Evolutionary conservation across 345 rosid genomes (phyloP), one percentile per base, ranked within the genome.

Genomic region (Melaleuca quinquenervia): DNA sequence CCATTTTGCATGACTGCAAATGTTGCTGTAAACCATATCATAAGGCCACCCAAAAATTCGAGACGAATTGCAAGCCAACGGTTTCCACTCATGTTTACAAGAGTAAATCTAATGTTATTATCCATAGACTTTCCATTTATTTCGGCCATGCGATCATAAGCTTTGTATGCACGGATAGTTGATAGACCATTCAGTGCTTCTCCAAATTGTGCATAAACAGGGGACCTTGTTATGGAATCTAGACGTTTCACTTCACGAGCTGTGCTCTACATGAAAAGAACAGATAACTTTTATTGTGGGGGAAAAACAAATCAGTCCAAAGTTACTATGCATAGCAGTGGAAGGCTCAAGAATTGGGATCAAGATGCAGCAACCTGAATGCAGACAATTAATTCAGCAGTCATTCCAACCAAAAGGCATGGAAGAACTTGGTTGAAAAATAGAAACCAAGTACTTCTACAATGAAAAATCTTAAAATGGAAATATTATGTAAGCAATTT

Each of bases 1-100:
- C 94, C 98, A 88, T 97, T 97, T 90, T 97, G 98, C 99, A 94
- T 92, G 83, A 97, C 99, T 22, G 99, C 99, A 88, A 97, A 96
- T 52, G 99, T 94, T n/a, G 99, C 99, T 58, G 99, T 97, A 84
- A 95, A 87, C 99, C 99, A 97, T 88, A 97, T 96, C 99, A 97
- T 97, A 86, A 97, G 93, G 86, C 99, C 99, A 83, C 99, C 99
- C 88, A 97, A 82, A 83, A 91, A 91, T 90, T 97, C 99, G 87
- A 97, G 91, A 84, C 99, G 98, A 84, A 97, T 96, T 41, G 90
- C 98, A n/a, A 97, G 97, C 99, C 99, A 97, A 83, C 99, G 98
- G 86, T 97, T 97, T 36, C 93, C 96, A 90, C 95, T 90, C 96
- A 94, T 97, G 91, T 93, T 97, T 80, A 96, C 95, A 78, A 95